Percentiles rank a stretch among this genome's conserved stretches.
These are phyloP conservation scores for Hericium coralloides DNA, from an alignment of 768 basidiomycete species.

Conservation along the genomic window DNA sequence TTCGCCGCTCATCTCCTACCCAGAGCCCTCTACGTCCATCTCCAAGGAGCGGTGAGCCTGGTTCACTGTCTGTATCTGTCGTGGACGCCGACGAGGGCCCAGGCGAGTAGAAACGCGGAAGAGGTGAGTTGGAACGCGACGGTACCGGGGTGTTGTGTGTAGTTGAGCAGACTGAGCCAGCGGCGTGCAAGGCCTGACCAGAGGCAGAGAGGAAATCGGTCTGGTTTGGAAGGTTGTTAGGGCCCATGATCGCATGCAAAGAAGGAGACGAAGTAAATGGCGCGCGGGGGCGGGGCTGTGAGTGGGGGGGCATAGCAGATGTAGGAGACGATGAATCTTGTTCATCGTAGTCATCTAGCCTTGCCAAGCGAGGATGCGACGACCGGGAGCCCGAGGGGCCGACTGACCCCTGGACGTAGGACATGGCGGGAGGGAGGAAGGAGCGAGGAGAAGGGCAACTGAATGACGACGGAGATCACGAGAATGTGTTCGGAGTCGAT, in stretches of 20 bases:
- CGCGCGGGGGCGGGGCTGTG: slow-evolving; percentile 14
- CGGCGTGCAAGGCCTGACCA: background rate
- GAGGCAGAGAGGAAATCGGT: background rate
- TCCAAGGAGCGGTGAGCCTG: slow-evolving; percentile 30
- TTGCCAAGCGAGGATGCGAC: background rate
- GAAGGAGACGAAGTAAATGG: background rate
- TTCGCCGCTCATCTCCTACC: slow-evolving; percentile 31
- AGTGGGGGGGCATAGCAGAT: background rate
- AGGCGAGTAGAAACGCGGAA: slow-evolving; percentile 43
- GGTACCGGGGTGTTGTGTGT: slow-evolving; percentile 40
- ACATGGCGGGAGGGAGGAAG: background rate
- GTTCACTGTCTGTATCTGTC: slow-evolving; percentile 58
- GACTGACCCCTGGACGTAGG: background rate
- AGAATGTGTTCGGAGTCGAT: background rate
- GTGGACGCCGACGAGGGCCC: slow-evolving; percentile 42
- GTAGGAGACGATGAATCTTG: background rate
- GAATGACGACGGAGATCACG: background rate
- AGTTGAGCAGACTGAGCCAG: slow-evolving; percentile 21
- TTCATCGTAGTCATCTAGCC: background rate
- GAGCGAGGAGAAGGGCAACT: background rate
- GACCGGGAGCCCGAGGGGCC: background rate
- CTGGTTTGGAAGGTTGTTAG: background rate
- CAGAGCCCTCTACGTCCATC: slow-evolving; percentile 22
- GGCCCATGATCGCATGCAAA: background rate
- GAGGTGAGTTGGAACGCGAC: slow-evolving; percentile 56